phyloP scores from a whole-genome alignment of 1,284 basidiomycete species.

The Phellopilus nigrolimitatus region DNA sequence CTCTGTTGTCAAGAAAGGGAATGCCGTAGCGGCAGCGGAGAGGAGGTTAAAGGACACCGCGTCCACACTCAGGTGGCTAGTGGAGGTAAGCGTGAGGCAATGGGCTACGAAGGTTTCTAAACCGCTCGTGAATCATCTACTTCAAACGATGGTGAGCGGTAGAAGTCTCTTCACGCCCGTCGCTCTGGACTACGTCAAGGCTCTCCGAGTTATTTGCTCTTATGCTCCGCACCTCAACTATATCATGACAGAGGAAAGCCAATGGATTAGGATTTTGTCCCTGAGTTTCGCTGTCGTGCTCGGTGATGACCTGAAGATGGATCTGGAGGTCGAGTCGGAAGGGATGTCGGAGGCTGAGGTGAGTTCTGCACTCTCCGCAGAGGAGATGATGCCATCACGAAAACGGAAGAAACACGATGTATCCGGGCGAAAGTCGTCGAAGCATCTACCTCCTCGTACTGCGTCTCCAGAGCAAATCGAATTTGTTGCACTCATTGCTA shows the following conservation, averaged over 20 bases:
- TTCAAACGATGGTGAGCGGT: conserved; percentile 54
- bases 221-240: conserved; percentile 78
- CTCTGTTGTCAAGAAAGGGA: conserved; percentile 45
- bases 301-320: conserved; percentile 49
- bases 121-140: conserved; percentile 62
- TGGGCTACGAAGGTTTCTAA: conserved; percentile 52
- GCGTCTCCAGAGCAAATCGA: conserved; percentile 66
- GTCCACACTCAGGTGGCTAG: conserved; percentile 64
- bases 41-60: conserved; percentile 62
- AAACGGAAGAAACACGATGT: background rate
- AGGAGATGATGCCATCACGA: conserved; percentile 20
- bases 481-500: conserved; percentile 59
- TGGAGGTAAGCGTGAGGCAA: conserved; percentile 49
- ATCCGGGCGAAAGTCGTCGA: background rate
- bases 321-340: conserved; percentile 37
- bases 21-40: conserved; percentile 38
- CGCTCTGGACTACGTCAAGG: conserved; percentile 78
- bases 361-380: conserved; percentile 22
- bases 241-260: conserved; percentile 43
- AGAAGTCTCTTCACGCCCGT: conserved; percentile 59
- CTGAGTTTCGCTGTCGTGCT: conserved; percentile 76
- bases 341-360: conserved; percentile 24
- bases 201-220: conserved; percentile 58
- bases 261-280: conserved; percentile 68
- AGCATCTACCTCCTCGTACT: conserved; percentile 26